Percentiles rank a stretch among this genome's conserved stretches.
Evolutionary conservation across 257 asterid genomes (phyloP).

Genomic region (Osmanthus fragrans): DNA sequence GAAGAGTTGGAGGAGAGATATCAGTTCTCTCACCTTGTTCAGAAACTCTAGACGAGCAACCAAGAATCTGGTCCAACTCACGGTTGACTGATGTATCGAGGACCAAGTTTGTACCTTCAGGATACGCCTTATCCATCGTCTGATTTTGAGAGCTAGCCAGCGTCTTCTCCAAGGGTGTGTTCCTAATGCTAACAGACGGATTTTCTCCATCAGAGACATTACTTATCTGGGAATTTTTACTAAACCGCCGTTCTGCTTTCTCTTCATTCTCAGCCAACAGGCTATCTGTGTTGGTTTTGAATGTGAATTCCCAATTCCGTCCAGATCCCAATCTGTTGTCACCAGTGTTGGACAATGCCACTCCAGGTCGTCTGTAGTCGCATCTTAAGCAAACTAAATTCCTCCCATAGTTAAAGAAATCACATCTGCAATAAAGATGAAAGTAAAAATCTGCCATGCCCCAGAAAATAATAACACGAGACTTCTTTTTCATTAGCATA

Average conservation of each 20-base stretch:
- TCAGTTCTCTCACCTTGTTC: slow-evolving; percentile 25
- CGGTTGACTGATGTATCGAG: slow-evolving; percentile 29
- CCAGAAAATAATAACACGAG: no score
- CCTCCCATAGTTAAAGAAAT: no score
- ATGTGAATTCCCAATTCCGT: no score
- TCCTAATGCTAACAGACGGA: slow-evolving; percentile 39
- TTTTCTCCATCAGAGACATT: slow-evolving; percentile 37
- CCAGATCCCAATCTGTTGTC: slow-evolving; percentile 34
- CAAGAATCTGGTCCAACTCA: slow-evolving; percentile 36
- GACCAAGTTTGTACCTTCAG: slow-evolving; percentile 22
- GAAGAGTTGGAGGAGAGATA: slow-evolving; percentile 26
- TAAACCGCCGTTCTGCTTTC: slow-evolving; percentile 39
- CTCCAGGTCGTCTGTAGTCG: slow-evolving; percentile 40
- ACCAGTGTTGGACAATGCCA: slow-evolving; percentile 31
- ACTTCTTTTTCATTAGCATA: no score
- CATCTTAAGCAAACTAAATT: no score
- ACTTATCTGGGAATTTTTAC: slow-evolving; percentile 30
- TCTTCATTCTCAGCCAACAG: slow-evolving; percentile 37
- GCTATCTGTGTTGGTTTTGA: slow-evolving; percentile 19
- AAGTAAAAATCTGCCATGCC: no score
- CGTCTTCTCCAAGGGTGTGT: slow-evolving; percentile 40
- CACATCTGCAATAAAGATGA: no score
- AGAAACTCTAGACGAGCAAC: slow-evolving; percentile 18
- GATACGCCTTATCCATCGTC: slow-evolving; percentile 17
- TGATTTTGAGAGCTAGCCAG: slow-evolving; percentile 23